Evolutionary conservation across 2,329 filamentous ascomycete species (phyloP).

Genomic region (Epichloe elymi): DNA sequence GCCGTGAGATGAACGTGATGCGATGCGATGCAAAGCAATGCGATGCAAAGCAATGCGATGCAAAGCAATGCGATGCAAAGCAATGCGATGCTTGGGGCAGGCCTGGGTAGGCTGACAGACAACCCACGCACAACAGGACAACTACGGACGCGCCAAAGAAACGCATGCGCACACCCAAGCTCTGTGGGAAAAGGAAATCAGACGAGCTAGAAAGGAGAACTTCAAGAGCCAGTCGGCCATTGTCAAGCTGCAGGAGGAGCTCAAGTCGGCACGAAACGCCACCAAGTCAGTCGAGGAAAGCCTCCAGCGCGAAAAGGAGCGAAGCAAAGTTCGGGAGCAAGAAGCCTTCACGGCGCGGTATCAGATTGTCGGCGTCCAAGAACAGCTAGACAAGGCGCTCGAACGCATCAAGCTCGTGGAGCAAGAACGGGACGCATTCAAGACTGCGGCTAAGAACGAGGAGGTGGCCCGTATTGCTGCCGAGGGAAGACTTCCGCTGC

Average conservation of each 20-base stretch:
- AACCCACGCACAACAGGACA: conserved; percentile 37
- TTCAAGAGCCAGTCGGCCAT: conserved; percentile 60
- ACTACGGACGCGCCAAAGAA: conserved; percentile 56
- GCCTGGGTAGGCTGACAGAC: not conserved
- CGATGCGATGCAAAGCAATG: no score
- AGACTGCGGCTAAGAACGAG: conserved; percentile 58
- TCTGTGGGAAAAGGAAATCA: conserved; percentile 63
- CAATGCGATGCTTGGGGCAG: no score
- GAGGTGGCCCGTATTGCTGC: conserved; percentile 60
- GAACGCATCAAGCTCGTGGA: conserved; percentile 53
- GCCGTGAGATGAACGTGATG: not conserved
- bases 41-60: no score
- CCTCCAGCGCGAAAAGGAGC: conserved; percentile 50
- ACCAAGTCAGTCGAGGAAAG: conserved; percentile 43
- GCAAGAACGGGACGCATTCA: conserved; percentile 62
- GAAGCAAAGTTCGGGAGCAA: conserved; percentile 48
- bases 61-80: no score
- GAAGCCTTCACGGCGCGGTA: conserved; percentile 57
- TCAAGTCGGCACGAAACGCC: conserved; percentile 46
- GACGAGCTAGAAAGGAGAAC: conserved; percentile 55
- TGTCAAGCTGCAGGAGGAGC: conserved; percentile 61
- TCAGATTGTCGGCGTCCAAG: conserved; percentile 49
- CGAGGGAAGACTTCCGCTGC: conserved; percentile 56
- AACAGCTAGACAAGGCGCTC: conserved; percentile 51
- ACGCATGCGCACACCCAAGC: conserved; percentile 52